Evolutionary conservation across 73 alveolate genomes (phyloP).

Genomic region (Uronychia setigera): DNA sequence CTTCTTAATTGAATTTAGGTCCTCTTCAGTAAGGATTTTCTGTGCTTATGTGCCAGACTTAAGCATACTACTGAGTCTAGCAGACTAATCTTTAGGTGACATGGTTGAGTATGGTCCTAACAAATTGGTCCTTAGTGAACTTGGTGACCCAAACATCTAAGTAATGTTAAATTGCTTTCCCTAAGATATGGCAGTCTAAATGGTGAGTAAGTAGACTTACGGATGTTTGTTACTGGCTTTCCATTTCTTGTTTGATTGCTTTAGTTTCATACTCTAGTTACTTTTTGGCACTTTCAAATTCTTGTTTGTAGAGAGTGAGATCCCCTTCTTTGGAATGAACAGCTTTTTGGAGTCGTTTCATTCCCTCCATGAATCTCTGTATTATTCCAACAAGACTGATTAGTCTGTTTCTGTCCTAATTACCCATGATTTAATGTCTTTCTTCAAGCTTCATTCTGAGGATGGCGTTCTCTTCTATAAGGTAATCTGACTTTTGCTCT

Average conservation of each 20-base stretch:
- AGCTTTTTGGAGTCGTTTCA: slow-evolving; percentile 70
- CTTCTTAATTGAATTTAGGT: too few species aligned
- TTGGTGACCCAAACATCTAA: neutral
- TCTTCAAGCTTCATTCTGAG: neutral
- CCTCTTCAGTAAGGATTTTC: neutral
- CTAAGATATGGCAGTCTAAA: neutral
- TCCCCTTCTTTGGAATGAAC: slow-evolving; percentile 54
- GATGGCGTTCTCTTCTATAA: neutral
- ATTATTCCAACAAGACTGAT: neutral
- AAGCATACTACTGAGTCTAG: neutral
- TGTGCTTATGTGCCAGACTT: neutral
- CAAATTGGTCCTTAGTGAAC: neutral
- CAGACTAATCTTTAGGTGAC: neutral
- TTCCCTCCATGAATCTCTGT: slow-evolving; percentile 35
- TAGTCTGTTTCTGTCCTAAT: neutral
- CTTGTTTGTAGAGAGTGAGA: slow-evolving; percentile 23
- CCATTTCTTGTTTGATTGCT: slow-evolving; percentile 29
- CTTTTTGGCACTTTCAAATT: slow-evolving; percentile 59
- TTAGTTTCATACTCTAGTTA: slow-evolving; percentile 42
- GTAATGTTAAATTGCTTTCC: neutral
- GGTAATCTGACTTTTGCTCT: neutral
- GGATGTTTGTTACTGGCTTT: neutral
- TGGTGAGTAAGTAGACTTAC: neutral
- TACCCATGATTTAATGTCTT: too few species aligned
- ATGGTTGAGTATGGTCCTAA: neutral